Conservation (phyloP, 768 basidiomycete species). For the Kwoniella botswanensis region DNA sequence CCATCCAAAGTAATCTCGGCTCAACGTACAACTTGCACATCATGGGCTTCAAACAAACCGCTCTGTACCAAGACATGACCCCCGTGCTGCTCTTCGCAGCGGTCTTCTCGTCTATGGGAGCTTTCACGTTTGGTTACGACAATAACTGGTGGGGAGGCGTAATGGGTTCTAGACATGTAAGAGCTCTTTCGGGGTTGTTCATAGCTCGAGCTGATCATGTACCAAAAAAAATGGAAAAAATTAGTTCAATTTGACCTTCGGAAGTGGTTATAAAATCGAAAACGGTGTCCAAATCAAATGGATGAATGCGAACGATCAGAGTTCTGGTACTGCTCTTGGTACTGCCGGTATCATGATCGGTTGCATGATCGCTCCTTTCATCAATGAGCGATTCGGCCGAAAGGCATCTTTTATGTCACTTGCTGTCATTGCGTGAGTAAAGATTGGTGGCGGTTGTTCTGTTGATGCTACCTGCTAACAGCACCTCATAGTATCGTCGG, state of each 20-base stretch:
- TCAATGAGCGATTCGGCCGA: slow-evolving; percentile 23
- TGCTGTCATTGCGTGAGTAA: slow-evolving; percentile 12
- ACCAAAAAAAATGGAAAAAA: neutral
- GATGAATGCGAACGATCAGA: slow-evolving; percentile 15
- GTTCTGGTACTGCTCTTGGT: slow-evolving; percentile 25
- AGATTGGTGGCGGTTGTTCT: neutral
- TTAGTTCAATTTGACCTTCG: slow-evolving; percentile 22
- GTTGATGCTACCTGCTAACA: neutral
- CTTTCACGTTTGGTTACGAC: slow-evolving; percentile 27
- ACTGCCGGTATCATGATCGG: slow-evolving; percentile 30
- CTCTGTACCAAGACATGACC: slow-evolving; percentile 20
- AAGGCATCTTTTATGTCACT: slow-evolving; percentile 22
- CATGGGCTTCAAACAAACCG: slow-evolving; percentile 19
- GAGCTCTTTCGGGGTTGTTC: neutral
- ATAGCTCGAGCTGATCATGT: too few relatives aligned
- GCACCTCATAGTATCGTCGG: slow-evolving; percentile 8
- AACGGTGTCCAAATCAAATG: slow-evolving; percentile 6
- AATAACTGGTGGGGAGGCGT: slow-evolving; percentile 26
- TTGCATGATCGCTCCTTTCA: slow-evolving; percentile 22
- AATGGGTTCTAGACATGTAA: slow-evolving; percentile 12
- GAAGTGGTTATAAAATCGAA: slow-evolving; percentile 11
- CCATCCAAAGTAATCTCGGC: too few relatives aligned
- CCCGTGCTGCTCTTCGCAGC: slow-evolving; percentile 13
- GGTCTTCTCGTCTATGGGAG: slow-evolving; percentile 23
- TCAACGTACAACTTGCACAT: neutral